These are phyloP conservation scores for Colletotrichum siamense DNA, from an alignment of 2,329 filamentous ascomycete species.

Conservation along the genomic window DNA sequence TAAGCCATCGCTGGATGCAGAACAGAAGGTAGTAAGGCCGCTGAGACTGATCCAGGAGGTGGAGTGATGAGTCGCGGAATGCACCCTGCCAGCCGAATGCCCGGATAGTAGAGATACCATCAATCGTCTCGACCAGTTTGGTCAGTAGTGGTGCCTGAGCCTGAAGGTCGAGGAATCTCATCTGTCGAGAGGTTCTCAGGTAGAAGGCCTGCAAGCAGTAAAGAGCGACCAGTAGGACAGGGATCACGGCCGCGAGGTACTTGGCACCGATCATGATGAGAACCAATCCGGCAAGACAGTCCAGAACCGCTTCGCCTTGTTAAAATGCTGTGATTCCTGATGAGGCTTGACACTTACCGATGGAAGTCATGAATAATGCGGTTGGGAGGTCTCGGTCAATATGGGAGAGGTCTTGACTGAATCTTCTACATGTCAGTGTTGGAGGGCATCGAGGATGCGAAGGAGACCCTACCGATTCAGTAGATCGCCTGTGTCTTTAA, in stretches of 20 bases:
- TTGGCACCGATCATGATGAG: constrained; percentile 51
- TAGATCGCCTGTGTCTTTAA: constrained; percentile 25
- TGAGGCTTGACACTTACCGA: neutral
- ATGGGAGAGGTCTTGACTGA: constrained; percentile 31
- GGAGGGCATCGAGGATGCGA: neutral
- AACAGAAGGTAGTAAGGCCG: constrained; percentile 46
- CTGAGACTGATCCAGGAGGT: constrained; percentile 27
- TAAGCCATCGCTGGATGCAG: constrained; percentile 55
- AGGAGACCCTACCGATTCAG: constrained; percentile 19
- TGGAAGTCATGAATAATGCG: constrained; percentile 1
- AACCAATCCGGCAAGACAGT: constrained; percentile 12
- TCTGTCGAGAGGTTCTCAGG: constrained; percentile 60
- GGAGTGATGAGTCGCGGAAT: neutral
- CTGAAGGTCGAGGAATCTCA: constrained; percentile 61
- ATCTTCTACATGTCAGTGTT: neutral
- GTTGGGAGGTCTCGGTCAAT: constrained; percentile 27
- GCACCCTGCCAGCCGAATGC: constrained; percentile 29
- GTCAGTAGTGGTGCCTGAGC: constrained; percentile 52
- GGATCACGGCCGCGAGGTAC: constrained; percentile 51
- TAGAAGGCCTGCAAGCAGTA: constrained; percentile 31
- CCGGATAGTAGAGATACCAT: constrained; percentile 32
- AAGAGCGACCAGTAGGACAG: constrained; percentile 32
- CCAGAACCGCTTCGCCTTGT: neutral
- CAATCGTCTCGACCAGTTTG: constrained; percentile 42
- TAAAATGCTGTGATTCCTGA: neutral